Evolutionary conservation across 768 basidiomycete species (phyloP).

Genomic region (Melanogaster broomeanus): DNA sequence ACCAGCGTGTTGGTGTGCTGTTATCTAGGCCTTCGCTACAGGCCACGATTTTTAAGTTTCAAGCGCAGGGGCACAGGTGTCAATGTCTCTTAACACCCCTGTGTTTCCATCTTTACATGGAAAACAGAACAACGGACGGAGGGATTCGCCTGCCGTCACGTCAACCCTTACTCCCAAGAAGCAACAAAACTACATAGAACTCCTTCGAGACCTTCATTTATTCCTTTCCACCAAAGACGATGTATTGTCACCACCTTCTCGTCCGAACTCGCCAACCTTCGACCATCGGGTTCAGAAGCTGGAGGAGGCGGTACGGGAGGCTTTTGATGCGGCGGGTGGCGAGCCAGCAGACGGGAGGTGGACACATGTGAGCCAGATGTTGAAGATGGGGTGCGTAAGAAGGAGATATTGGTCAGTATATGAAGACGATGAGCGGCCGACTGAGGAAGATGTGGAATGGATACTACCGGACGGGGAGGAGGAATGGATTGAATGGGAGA

Average conservation of each 20-base stretch:
- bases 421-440: slow-evolving; percentile 20
- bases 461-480: slow-evolving; percentile 49
- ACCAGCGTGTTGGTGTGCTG: no score
- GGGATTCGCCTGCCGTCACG: slow-evolving; percentile 1
- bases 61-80: neutral
- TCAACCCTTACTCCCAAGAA: neutral
- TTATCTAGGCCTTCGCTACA: neutral
- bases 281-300: slow-evolving; percentile 32
- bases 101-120: slow-evolving; percentile 29
- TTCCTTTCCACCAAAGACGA: slow-evolving; percentile 35
- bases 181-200: slow-evolving; percentile 24
- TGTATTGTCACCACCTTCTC: slow-evolving; percentile 35
- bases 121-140: slow-evolving; percentile 1
- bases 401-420: slow-evolving; percentile 31
- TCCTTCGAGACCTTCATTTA: slow-evolving; percentile 32
- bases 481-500: slow-evolving; percentile 51
- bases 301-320: slow-evolving; percentile 35
- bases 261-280: slow-evolving; percentile 33
- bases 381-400: slow-evolving; percentile 43
- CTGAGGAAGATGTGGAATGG: slow-evolving; percentile 29
- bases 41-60: neutral
- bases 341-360: slow-evolving; percentile 50
- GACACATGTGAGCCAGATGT: slow-evolving; percentile 40
- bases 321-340: slow-evolving; percentile 36
- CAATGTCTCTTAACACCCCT: slow-evolving; percentile 38